phyloP scores from a whole-genome alignment of 805 yeast species.

The Kluyveromyces nonfermentans region DNA sequence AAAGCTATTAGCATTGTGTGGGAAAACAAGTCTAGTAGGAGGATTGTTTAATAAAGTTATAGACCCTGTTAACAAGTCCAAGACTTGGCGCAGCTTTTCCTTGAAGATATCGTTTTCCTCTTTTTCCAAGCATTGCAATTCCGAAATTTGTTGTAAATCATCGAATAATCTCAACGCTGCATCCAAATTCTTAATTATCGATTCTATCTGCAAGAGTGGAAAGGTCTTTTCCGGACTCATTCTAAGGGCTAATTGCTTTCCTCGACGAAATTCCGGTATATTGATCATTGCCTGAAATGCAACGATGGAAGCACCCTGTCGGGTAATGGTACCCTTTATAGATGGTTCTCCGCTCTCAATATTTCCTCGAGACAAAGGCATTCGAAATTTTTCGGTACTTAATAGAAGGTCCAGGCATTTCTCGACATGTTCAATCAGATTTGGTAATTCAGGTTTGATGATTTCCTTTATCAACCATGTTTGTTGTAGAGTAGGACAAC shows the following conservation, averaged over 20 bases:
- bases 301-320: constrained; percentile 45
- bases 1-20: constrained; percentile 37
- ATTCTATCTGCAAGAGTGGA: constrained; percentile 35
- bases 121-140: constrained; percentile 11
- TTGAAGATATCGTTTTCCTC: constrained; percentile 29
- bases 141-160: constrained; percentile 31
- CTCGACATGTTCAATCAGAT: constrained; percentile 35
- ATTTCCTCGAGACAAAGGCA: constrained; percentile 37
- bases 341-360: constrained; percentile 5
- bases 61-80: constrained; percentile 16
- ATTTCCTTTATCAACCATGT: constrained; percentile 41
- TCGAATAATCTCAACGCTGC: constrained; percentile 24
- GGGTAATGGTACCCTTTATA: constrained; percentile 49
- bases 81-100: constrained; percentile 12
- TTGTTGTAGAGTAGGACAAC: constrained; percentile 24
- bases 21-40: constrained; percentile 47
- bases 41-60: constrained; percentile 37
- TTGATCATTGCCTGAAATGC: constrained; percentile 36
- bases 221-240: constrained; percentile 31
- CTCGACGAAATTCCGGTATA: constrained; percentile 33
- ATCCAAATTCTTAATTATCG: constrained; percentile 22
- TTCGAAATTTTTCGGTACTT: constrained; percentile 36
- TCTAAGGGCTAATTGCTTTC: constrained; percentile 31
- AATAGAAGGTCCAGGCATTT: constrained; percentile 34
- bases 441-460: constrained; percentile 40